Evolutionary conservation across 805 yeast genomes (phyloP), one percentile per base, ranked within the genome.

Genomic region (Spathaspora hagerdaliae): DNA sequence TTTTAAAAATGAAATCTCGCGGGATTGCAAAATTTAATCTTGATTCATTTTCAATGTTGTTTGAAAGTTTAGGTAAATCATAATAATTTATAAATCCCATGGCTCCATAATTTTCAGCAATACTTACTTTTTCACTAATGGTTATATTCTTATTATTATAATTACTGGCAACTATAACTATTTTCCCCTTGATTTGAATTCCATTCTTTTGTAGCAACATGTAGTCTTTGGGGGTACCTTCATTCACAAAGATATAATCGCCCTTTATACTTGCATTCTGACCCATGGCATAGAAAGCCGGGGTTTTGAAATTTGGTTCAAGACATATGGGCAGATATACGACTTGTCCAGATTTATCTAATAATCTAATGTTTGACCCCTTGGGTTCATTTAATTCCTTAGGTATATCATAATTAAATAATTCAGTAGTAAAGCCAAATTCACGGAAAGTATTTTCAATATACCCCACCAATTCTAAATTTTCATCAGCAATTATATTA

Each of bases 191-290:
- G 1, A 63, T 49, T 14, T 47, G 44, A 13, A 63, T 49, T 1
- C 54, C 54, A 31, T 59, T 48, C 9, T 53, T 44, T 10, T 38
- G 15, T 27, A 70, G 46, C 3, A 52, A 36, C 5, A 45, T 48
- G 39, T 59, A 67, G 43, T 71, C 76, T 1, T 53, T 55, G 1
- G 50, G 47, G 1, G 53, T 41, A 4, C 73, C 75, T n/a, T 55
- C 51, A 44, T 66, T 63, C 7, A 55, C 71, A 53, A 42, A 66
- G 2, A 69, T 45, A 49, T 55, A 68, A 10, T 51, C 53, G 0
- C 56, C 63, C 5, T 45, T 49, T 1, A 62, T 52, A 1, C 58
- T 43, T 1, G 68, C 73, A 38, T 50, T 56, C 6, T 32, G 35
- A 1, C 73, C 69, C 51, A 53, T 59, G 2, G 55, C 51, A 42